Evolutionary conservation across 345 rosid genomes (phyloP).

Genomic region (Firmiana major): DNA sequence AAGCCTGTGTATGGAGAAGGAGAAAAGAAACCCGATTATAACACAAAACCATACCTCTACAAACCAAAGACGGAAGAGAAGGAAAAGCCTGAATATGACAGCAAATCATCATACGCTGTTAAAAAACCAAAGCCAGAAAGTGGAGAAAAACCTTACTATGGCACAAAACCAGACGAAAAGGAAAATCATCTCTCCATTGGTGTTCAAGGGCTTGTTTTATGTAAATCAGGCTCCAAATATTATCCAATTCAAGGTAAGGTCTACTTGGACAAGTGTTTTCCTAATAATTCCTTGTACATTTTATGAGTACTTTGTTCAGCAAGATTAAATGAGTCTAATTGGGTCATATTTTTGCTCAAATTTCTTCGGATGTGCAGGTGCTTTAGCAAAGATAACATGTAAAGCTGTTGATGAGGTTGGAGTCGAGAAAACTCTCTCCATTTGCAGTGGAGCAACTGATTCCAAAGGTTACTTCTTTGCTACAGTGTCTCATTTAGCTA

Average conservation of each 20-base stretch:
- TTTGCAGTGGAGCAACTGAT: conserved; percentile 52
- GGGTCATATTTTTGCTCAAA: background rate
- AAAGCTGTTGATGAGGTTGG: conserved; percentile 44
- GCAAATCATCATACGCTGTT: background rate
- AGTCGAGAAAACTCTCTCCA: conserved; percentile 47
- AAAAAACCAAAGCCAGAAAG: too few species aligned
- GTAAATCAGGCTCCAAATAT: background rate
- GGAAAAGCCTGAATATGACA: background rate
- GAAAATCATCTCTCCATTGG: background rate
- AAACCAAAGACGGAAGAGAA: too few species aligned
- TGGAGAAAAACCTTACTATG: background rate
- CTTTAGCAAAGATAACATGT: conserved; percentile 56
- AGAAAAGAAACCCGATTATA: background rate
- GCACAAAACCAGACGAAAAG: background rate
- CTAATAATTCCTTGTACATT: background rate
- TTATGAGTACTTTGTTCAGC: background rate
- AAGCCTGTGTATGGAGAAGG: too few species aligned
- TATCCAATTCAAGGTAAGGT: conserved; percentile 3
- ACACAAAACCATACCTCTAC: background rate
- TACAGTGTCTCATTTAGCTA: conserved; percentile 34
- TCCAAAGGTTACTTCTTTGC: conserved; percentile 53
- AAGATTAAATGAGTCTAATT: background rate
- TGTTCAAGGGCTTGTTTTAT: conserved; percentile 7
- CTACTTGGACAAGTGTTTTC: background rate
- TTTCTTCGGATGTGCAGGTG: conserved; percentile 31